These are phyloP conservation scores for Cladophialophora carrionii DNA, from an alignment of 2,329 filamentous ascomycete genomes.

Conservation along the genomic window DNA sequence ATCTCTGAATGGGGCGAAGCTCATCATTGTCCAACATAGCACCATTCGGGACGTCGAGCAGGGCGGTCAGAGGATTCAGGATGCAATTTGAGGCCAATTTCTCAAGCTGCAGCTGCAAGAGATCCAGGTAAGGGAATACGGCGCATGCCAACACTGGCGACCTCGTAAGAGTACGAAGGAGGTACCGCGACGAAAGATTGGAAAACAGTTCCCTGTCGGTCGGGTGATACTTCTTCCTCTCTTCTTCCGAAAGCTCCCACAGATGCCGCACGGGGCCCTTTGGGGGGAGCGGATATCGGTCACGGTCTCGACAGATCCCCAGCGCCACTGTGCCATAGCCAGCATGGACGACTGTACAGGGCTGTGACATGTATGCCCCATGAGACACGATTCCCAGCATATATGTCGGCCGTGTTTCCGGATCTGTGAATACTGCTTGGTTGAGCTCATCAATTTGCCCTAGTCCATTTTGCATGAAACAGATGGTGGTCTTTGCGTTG, in stretches of 20 bases:
- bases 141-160: constrained; percentile 65
- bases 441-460: constrained; percentile 81
- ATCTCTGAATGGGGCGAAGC: constrained; percentile 67
- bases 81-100: constrained; percentile 74
- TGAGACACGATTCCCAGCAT: constrained; percentile 70
- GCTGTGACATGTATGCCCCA: constrained; percentile 54
- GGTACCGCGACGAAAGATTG: constrained; percentile 56
- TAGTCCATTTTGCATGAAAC: constrained; percentile 79
- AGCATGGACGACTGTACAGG: constrained; percentile 61
- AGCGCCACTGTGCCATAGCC: constrained; percentile 63
- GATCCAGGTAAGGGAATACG: constrained; percentile 61
- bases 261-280: constrained; percentile 24
- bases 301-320: constrained; percentile 53
- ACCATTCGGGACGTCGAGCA: constrained; percentile 76
- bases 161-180: constrained; percentile 67
- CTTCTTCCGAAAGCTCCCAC: constrained; percentile 33
- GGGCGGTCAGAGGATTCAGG: constrained; percentile 78
- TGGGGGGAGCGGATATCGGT: constrained; percentile 34
- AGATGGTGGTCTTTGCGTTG: constrained; percentile 69
- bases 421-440: constrained; percentile 68
- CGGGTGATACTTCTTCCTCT: constrained; percentile 33
- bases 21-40: constrained; percentile 69
- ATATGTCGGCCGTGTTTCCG: constrained; percentile 70
- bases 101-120: constrained; percentile 74
- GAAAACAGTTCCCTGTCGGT: constrained; percentile 37